A percentile compares a stretch with the other conserved stretches of the same genome.
Conservation (phyloP, 2,329 filamentous ascomycete genomes). For the Aphanoascus verrucosus region DNA sequence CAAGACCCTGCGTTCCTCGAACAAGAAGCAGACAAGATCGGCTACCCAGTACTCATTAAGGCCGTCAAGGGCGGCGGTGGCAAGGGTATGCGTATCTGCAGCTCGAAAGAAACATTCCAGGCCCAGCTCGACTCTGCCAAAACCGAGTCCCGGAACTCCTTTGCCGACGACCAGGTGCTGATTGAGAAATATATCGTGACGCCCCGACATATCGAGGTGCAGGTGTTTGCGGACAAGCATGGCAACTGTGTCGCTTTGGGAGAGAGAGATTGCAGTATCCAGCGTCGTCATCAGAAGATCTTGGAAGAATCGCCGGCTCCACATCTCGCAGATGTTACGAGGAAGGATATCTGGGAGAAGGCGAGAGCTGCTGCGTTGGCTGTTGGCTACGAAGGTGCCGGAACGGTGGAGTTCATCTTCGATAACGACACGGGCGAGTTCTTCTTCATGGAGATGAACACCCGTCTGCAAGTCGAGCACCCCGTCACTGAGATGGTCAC, state of each 20-base stretch:
- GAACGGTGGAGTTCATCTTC: conserved; percentile 59
- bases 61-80: conserved; percentile 55
- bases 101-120: conserved; percentile 47
- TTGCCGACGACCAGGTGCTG: conserved; percentile 56
- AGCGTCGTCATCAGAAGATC: conserved; percentile 56
- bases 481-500: conserved; percentile 79
- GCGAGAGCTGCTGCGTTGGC: conserved; percentile 52
- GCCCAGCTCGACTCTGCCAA: conserved; percentile 54
- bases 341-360: conserved; percentile 56
- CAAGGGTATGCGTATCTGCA: conserved; percentile 60
- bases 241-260: conserved; percentile 55
- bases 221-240: conserved; percentile 56
- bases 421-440: conserved; percentile 56
- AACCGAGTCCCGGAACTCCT: conserved; percentile 53
- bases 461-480: conserved; percentile 89
- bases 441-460: conserved; percentile 65
- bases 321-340: conserved; percentile 47
- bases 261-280: conserved; percentile 56
- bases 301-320: conserved; percentile 56
- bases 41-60: conserved; percentile 55
- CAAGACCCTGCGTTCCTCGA: conserved; percentile 57
- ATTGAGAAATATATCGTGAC: conserved; percentile 60
- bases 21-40: conserved; percentile 60
- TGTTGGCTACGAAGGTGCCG: conserved; percentile 55
- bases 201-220: conserved; percentile 56